phyloP scores from a whole-genome alignment of 257 asterid species.

The Verbascum thapsus region DNA sequence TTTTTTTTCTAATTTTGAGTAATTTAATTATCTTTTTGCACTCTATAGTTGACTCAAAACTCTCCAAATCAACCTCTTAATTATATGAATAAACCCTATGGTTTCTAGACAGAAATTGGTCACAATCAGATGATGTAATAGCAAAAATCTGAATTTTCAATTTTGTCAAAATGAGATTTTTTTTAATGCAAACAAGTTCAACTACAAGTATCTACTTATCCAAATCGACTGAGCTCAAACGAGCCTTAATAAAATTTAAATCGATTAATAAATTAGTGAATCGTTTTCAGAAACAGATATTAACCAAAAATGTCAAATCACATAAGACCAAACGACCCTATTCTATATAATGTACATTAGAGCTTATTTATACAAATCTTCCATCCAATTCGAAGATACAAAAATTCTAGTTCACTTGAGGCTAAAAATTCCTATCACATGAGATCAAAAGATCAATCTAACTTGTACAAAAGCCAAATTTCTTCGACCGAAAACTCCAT shows the following conservation, averaged over 20 bases:
- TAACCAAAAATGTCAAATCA: too few species aligned
- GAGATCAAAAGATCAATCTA: constrained; percentile 5
- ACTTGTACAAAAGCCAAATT: constrained; percentile 24
- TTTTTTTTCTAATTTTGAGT: constrained; percentile 4
- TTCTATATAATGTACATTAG: too few species aligned
- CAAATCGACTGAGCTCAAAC: too few species aligned
- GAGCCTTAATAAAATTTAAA: too few species aligned
- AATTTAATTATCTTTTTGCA: not conserved
- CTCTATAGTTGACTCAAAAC: constrained; percentile 16
- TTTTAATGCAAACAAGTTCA: too few species aligned
- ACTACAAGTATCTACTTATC: too few species aligned
- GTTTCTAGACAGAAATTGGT: not conserved
- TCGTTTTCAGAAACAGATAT: too few species aligned
- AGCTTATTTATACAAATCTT: not conserved
- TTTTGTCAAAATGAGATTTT: too few species aligned
- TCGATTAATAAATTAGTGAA: too few species aligned
- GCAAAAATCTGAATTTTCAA: too few species aligned
- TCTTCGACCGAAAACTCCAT: constrained; percentile 3
- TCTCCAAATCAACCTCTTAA: not conserved
- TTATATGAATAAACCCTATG: not conserved
- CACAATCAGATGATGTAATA: constrained; percentile 19
- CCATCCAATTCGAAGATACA: not conserved
- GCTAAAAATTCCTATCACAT: not conserved
- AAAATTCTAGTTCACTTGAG: not conserved
- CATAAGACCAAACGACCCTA: too few species aligned